Evolutionary conservation across 1,284 basidiomycete genomes (phyloP).

Genomic region (Phylloboletellus chloephorus): DNA sequence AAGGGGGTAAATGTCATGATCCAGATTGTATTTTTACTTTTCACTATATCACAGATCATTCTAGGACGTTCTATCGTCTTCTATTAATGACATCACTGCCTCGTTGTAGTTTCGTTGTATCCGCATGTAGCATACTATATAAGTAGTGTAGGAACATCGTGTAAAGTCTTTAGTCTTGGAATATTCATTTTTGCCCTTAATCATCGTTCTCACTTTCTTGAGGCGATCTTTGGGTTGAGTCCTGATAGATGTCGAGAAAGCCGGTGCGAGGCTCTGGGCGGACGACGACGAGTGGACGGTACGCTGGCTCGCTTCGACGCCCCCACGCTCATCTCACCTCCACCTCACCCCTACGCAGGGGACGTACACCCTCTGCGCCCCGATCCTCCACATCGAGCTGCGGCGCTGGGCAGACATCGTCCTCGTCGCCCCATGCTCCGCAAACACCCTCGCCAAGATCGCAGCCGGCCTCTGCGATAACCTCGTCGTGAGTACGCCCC

Average conservation of each 20-base stretch:
- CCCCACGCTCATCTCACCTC: neutral
- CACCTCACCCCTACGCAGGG: constrained; percentile 32
- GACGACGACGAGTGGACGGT: constrained; percentile 88
- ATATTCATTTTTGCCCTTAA: too few relatives aligned
- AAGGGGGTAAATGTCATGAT: too few relatives aligned
- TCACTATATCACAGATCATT: too few relatives aligned
- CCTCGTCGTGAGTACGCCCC: constrained; percentile 57
- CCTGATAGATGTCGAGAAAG: constrained; percentile 47
- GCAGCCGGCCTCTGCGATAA: constrained; percentile 88
- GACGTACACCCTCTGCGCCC: constrained; percentile 73
- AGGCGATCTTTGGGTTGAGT: too few relatives aligned
- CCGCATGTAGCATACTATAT: too few relatives aligned
- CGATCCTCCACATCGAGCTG: constrained; percentile 95
- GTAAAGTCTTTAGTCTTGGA: too few relatives aligned
- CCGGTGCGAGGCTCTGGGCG: constrained; percentile 74
- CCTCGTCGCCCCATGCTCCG: constrained; percentile 90
- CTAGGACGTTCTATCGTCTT: too few relatives aligned
- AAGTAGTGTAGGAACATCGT: too few relatives aligned
- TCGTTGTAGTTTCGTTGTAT: too few relatives aligned
- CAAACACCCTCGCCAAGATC: constrained; percentile 93
- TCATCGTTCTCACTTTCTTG: too few relatives aligned
- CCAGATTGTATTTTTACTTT: too few relatives aligned
- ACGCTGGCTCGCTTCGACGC: neutral
- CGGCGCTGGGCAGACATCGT: constrained; percentile 95
- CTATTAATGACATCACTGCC: too few relatives aligned